Evolutionary conservation across 176 grass and related monocot genomes (phyloP).

Genomic region (Oryza rufipogon): DNA sequence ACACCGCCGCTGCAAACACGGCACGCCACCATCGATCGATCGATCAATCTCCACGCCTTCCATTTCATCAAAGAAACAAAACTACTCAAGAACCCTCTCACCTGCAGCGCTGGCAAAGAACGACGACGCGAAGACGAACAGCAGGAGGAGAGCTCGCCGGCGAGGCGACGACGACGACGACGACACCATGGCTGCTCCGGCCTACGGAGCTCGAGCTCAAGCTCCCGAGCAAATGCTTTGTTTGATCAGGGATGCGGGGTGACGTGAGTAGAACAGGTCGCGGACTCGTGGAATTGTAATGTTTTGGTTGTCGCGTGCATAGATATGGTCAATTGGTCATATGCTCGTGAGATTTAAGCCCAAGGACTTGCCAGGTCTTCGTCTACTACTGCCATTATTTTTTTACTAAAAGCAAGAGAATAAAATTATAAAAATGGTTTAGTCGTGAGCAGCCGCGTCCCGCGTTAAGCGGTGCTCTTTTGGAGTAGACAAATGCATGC

Average conservation of each 20-base stretch:
- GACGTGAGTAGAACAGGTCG: slow-evolving; percentile 37
- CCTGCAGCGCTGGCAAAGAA: slow-evolving; percentile 21
- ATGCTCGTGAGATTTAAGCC: not conserved
- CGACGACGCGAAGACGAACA: slow-evolving; percentile 29
- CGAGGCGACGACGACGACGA: not conserved
- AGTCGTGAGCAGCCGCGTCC: not conserved
- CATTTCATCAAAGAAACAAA: not conserved
- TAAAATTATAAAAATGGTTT: not conserved
- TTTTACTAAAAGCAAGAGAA: not conserved
- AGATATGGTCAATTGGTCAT: not conserved
- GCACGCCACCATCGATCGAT: no score
- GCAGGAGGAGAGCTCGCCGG: not conserved
- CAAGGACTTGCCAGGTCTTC: slow-evolving; percentile 27
- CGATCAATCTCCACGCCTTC: not conserved
- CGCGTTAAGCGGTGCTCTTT: not conserved
- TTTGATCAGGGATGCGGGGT: not conserved
- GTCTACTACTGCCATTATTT: not conserved
- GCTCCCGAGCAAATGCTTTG: not conserved
- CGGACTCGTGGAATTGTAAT: not conserved
- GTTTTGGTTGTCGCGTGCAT: slow-evolving; percentile 12
- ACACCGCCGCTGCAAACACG: slow-evolving; percentile 1
- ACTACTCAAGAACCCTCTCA: not conserved
- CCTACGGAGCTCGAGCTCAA: no score
- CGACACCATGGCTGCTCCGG: not conserved
- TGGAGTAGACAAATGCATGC: not conserved